Base-by-base conservation (phyloP, 257 asterid genomes). In the Eucommia ulmoides region DNA sequence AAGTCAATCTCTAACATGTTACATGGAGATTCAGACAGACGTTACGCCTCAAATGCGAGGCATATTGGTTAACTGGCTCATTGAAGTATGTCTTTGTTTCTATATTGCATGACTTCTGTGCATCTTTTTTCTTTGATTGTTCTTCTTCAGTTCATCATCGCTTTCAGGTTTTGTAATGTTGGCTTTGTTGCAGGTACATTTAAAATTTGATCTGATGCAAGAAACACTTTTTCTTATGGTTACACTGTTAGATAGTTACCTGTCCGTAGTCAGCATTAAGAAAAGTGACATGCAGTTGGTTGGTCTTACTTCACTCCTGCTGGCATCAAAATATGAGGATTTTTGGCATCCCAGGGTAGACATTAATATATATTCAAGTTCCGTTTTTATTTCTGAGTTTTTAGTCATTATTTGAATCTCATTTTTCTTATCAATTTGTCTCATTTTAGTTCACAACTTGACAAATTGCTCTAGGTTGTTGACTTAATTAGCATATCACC, bases 251-350 rank as follows among this genome's bases (percentile, higher is more conserved):
- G 97, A 89, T 69, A 76, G 77, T 22, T 89, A 76, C 66, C 55
- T 89, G 49, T 78, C 94, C 67, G 69, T 67, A 20, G 91, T 65
- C 63, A 57, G 52, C 70, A 79, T 89, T 64, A 78, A 63, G 83
- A 85, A 77, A 61, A 78, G 65, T 35, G 93, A 89, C 62, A 65
- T 85, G 84, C 98, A 89, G 71, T 71, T 85, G 68, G 92, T 80
- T 65, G 98, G 96, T 55, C 93, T 89, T 58, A 83, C 98, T 61
- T 78, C 94, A 64, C 93, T 89, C 49, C 65, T 89, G 44, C 72
- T 89, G 74, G 98, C 98, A 24, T 89, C 98, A 22, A 89, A 89
- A 61, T 89, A 89, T 62, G 98, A 89, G 61, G 98, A 89, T 70
- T 85, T 80, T 63, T 89, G 94, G 88, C 94, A 82, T 67, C 98